These are phyloP conservation scores for Garcia nutans DNA, from an alignment of 345 rosid species.

Conservation along the genomic window DNA sequence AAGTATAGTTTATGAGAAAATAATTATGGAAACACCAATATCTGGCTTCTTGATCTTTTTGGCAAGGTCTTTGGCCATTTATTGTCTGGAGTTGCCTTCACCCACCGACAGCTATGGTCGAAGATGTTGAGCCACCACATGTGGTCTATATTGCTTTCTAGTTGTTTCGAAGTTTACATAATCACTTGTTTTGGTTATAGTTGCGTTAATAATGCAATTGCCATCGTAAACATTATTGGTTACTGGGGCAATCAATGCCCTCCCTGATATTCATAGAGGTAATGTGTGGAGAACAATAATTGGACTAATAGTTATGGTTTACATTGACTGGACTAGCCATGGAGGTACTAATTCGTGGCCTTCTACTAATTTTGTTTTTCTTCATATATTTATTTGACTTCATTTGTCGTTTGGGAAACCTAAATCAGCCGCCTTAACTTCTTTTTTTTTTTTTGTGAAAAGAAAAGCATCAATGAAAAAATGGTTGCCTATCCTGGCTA, in stretches of 20 bases:
- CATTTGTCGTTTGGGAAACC: too few species aligned
- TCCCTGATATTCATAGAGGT: background rate
- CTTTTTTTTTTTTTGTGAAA: too few species aligned
- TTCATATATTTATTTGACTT: too few species aligned
- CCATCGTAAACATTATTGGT: background rate
- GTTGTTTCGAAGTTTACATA: background rate
- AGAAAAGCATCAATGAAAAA: too few species aligned
- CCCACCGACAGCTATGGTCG: slow-evolving; percentile 1
- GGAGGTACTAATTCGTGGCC: too few species aligned
- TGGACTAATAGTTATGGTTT: background rate
- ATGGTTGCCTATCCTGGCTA: too few species aligned
- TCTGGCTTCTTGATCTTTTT: background rate
- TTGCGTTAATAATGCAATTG: slow-evolving; percentile 6
- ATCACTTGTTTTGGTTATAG: background rate
- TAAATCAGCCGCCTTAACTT: too few species aligned
- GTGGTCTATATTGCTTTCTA: slow-evolving; percentile 8
- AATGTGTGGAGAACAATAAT: background rate
- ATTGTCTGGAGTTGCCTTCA: background rate
- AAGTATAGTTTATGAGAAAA: background rate
- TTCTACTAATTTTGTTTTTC: too few species aligned
- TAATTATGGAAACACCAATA: background rate
- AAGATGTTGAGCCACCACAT: background rate
- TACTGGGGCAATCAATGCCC: background rate
- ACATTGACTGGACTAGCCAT: background rate
- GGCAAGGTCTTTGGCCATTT: slow-evolving; percentile 1